Evolutionary conservation across 108 stramenopile genomes (phyloP), one percentile per base, ranked within the genome.

Genomic region (Seminavis robusta): DNA sequence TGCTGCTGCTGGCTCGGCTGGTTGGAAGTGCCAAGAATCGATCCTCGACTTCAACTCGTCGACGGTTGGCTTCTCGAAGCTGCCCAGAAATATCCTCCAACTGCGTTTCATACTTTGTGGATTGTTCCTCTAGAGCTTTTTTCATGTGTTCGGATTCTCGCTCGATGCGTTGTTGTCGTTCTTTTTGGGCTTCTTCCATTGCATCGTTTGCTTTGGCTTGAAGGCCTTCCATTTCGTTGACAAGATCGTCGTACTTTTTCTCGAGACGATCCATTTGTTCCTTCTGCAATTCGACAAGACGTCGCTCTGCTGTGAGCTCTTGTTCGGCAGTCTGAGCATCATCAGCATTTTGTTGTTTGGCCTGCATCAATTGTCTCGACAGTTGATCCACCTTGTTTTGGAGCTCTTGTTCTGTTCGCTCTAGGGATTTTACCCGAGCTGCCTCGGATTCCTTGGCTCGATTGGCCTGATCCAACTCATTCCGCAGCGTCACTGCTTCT

Each of bases 261-360:
- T 81, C 49, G 45, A 79, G 52, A 20, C 76, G 61, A 3, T 72
- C 34, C 62, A 84, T 56, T 29, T 81, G 70, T 45, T 83, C 73
- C 47, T 84, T 82, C 62, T 86, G 87, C 56, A 87, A 32, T 31
- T 51, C 47, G 3, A 79, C 70, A 49, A 91, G 59, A 42, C 67
- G 56, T 13, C 83, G 69, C 27, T 84, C 76, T 39, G 74, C 66
- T 58, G 60, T 49, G 47, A 83, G 46, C 53, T 82, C 81, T 38
- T 60, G 59, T 44, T 84, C 73, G 39, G 67, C 33, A 33, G 41
- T 56, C 38, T 81, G 62, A 25, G 61, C 40, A 31, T 57, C 61
- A 15, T 73, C 65, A 17, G 65, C 52, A 29, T 67, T 65, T 47
- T 71, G 67, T 32, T 65, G 64, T 44, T 84, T 67, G 10, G 64